These are phyloP conservation scores for Cyclotella kingstonii DNA, from an alignment of 108 stramenopile genomes.

Conservation along the genomic window DNA sequence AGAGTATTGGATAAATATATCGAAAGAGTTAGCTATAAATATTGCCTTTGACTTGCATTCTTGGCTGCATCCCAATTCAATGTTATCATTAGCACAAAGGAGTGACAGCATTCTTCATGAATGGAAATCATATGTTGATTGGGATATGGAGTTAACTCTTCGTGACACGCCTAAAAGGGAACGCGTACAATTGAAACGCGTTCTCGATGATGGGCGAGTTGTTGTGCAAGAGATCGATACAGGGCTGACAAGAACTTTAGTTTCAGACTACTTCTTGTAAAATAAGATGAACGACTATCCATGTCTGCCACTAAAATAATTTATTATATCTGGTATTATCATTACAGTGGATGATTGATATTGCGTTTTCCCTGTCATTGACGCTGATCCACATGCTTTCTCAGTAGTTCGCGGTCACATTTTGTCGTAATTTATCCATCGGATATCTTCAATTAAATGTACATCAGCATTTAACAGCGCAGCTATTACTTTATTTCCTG, in stretches of 20 bases:
- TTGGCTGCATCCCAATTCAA: slow-evolving; percentile 26
- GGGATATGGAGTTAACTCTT: slow-evolving; percentile 46
- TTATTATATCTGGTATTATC: too few species aligned
- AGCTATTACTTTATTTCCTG: too few species aligned
- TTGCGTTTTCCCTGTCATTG: too few species aligned
- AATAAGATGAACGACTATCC: too few species aligned
- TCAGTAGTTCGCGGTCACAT: too few species aligned
- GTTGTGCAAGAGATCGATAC: slow-evolving; percentile 40
- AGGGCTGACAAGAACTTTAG: slow-evolving; percentile 35
- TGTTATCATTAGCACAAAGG: slow-evolving; percentile 4
- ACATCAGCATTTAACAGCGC: too few species aligned
- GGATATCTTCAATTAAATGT: too few species aligned
- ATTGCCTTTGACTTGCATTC: slow-evolving; percentile 39
- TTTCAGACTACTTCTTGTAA: slow-evolving; percentile 49
- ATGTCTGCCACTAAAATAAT: too few species aligned
- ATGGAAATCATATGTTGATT: slow-evolving; percentile 47
- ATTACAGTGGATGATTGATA: neutral
- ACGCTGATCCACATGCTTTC: too few species aligned
- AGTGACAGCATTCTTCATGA: slow-evolving; percentile 30
- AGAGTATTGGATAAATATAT: slow-evolving; percentile 31
- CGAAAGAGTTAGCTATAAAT: slow-evolving; percentile 27
- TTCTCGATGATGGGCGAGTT: slow-evolving; percentile 44
- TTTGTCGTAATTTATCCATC: too few species aligned
- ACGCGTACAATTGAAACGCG: slow-evolving; percentile 28
- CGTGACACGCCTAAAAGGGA: slow-evolving; percentile 39